phyloP scores from a whole-genome alignment of 306 rosid genomes.

The Chamaecrista fasciculata region DNA sequence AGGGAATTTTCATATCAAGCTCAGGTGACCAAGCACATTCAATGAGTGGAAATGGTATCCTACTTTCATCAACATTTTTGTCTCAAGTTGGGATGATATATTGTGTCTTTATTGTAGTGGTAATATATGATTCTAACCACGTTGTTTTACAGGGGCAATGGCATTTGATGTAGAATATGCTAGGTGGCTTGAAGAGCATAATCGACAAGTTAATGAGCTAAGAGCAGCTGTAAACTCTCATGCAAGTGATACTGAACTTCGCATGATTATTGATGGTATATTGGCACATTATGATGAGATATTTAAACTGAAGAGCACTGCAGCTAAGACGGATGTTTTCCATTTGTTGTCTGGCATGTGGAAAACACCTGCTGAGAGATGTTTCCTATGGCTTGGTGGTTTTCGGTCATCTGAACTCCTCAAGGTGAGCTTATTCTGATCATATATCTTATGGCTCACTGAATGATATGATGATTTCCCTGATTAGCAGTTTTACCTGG shows the following conservation, averaged over 20 bases:
- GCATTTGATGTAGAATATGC: constrained; percentile 77
- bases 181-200: constrained; percentile 81
- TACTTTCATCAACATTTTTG: constrained; percentile 21
- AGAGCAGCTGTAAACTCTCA: constrained; percentile 83
- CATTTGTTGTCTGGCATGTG: constrained; percentile 91
- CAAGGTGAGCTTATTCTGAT: constrained; percentile 48
- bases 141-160: constrained; percentile 65
- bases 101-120: constrained; percentile 10
- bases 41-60: constrained; percentile 81
- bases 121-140: constrained; percentile 12
- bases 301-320: constrained; percentile 61
- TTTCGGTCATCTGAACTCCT: constrained; percentile 84
- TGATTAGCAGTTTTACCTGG: not conserved
- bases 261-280: constrained; percentile 64
- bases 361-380: constrained; percentile 90
- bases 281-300: constrained; percentile 76
- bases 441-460: not conserved
- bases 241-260: constrained; percentile 82
- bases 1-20: constrained; percentile 82
- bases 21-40: constrained; percentile 75
- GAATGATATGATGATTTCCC: not conserved
- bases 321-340: constrained; percentile 82
- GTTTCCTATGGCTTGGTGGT: constrained; percentile 88
- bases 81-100: constrained; percentile 9
- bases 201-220: constrained; percentile 70